Evolutionary conservation across 1,284 basidiomycete species (phyloP).

Genomic region (Fomitopsis pinicola): DNA sequence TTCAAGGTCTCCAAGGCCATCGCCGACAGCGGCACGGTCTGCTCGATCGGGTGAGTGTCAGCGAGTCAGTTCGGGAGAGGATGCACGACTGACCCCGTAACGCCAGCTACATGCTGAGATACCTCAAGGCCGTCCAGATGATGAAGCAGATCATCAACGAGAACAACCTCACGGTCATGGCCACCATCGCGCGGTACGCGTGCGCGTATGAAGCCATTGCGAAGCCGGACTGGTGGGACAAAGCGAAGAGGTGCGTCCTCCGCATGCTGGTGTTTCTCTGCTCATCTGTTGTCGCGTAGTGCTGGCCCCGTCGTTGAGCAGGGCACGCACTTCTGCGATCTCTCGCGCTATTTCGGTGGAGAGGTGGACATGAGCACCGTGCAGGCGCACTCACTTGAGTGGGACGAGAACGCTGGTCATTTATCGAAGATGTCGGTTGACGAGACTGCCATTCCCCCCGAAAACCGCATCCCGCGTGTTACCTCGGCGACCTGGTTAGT

Average conservation of each 20-base stretch:
- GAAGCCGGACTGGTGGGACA: conserved; percentile 98
- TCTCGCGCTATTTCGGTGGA: conserved; percentile 97
- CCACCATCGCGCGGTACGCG: conserved; percentile 93
- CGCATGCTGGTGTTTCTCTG: conserved; percentile 39
- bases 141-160: conserved; percentile 98
- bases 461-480: conserved; percentile 79
- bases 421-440: conserved; percentile 81
- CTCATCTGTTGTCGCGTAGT: conserved; percentile 32
- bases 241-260: conserved; percentile 73
- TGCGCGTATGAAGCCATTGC: conserved; percentile 89
- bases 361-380: conserved; percentile 90
- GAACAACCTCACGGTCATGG: conserved; percentile 96
- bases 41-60: conserved; percentile 76
- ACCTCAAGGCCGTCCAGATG: conserved; percentile 92
- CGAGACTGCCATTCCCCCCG: conserved; percentile 71
- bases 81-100: not conserved
- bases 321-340: conserved; percentile 89
- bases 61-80: not conserved
- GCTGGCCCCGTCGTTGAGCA: conserved; percentile 95
- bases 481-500: conserved; percentile 73
- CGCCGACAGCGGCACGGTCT: conserved; percentile 67
- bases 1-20: conserved; percentile 69
- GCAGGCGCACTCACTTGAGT: conserved; percentile 84
- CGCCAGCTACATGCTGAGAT: conserved; percentile 83
- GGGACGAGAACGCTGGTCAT: conserved; percentile 86